Evolutionary conservation across 176 grass and related monocot species (phyloP), one percentile per base, ranked within the genome.

Genomic region (Echinochloa phyllopogon): DNA sequence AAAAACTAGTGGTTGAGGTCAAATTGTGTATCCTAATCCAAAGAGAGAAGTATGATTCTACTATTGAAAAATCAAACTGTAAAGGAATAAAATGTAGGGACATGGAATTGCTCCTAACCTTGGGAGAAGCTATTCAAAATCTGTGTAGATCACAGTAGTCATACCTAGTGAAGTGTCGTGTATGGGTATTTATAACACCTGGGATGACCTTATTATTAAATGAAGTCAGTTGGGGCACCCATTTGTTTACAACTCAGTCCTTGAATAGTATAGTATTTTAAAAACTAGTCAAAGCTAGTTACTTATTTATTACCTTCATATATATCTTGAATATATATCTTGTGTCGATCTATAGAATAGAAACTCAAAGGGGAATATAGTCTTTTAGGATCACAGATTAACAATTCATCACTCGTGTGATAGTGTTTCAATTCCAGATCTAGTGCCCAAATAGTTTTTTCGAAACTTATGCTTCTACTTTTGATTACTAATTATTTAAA

Each of bases 121-220:
- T 42, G 60, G 13, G 0, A 40, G 33, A 15, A 53, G 16, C 18
- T 71, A 21, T 13, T 44, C 10, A 17, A 73, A 75, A 50, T 61
- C 6, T 14, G 5, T 42, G 41, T 42, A 61, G 62, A 41, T 14
- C 61, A 69, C 50, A 61, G 8, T 48, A 57, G 51, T 60, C 27
- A 29, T 42, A 61, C 41, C 41, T 15, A 66, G n/a, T 33, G 10
- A 76, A 62, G 20, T 52, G 62, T 3, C 12, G 33, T 37, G 12
- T 2, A 23, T 25, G 66, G 47, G 17, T 84, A 76, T 81, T 89
- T 89, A 85, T 85, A 89, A 8, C 29, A 24, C 0, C 52, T 2
- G 49, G 49, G 20, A 15, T 25, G 29, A 40, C 47, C 21, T 23
- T 14, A 25, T 0, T 76, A 45, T 69, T 89, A 55, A 89, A 44